Base-by-base conservation (phyloP, 495 filamentous ascomycete genomes). In the Sporormia fimetaria region DNA sequence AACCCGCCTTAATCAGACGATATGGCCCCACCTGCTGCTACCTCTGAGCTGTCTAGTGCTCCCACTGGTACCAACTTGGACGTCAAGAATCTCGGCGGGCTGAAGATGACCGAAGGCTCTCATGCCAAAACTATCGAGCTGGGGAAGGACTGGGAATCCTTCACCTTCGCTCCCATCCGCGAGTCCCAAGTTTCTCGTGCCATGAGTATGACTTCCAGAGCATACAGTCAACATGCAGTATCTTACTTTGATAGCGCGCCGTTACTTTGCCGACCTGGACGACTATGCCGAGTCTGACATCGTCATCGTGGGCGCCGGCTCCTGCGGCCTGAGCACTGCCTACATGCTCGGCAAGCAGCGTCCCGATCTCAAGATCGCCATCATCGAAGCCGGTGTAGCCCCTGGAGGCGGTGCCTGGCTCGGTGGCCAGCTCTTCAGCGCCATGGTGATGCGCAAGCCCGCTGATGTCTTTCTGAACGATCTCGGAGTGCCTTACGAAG, bases 401-500 rank as follows among this genome's bases (percentile, higher is more conserved):
- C 86, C 86, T 44, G 81, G 85, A 46, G 86, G 85, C 55, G 86
- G 86, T 56, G 84, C 85, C 40, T 94, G 86, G 86, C 75, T 94
- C 23, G 85, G 86, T 51, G 86, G 86, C 32, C 86, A 94, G 64
- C 78, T 92, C 30, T 92, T 94, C 71, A 78, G 72, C 52, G 85
- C 84, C 38, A 94, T 94, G 86, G 74, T 94, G 42, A 83, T 94
- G 75, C 83, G 86, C 51, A 87, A 87, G 65, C 84, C 86, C 12
- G 86, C 86, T 15, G 80, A 94, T 55, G 67, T 70, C 34, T 94
- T 94, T 70, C 64, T 94, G 38, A 63, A 65, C 33, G 81, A 87
- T 48, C 63, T 92, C 20, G 82, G 80, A 34, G 75, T 92, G 17
- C 78, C 82, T n/a, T 93, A 75, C 62, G 85, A 90, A 44, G 81